Percentiles rank a stretch among this genome's conserved stretches.
Conservation (phyloP, 139 green algal genomes). For the Zygnema cylindricum region DNA sequence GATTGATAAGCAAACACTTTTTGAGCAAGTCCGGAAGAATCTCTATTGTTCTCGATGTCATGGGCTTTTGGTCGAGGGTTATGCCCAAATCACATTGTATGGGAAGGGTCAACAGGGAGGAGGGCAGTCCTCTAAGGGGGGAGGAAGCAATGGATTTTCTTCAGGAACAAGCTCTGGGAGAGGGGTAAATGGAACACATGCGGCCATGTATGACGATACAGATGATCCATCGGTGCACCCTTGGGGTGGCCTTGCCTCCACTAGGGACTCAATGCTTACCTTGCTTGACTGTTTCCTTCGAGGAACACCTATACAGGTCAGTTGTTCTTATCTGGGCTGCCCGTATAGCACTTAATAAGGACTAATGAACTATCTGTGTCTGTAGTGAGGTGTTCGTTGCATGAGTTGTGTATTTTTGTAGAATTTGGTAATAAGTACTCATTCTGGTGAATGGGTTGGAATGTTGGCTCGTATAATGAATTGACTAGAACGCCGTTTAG, state of each 20-base stretch:
- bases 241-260: constrained; percentile 10
- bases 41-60: constrained; percentile 31
- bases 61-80: constrained; percentile 27
- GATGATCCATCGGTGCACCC: constrained; percentile 26
- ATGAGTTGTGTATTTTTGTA: no score
- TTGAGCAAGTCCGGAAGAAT: constrained; percentile 35
- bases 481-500: no score
- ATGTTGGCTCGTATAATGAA: no score
- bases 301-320: neutral
- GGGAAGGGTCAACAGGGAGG: neutral
- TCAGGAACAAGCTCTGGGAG: neutral
- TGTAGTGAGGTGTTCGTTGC: no score
- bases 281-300: constrained; percentile 29
- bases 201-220: neutral
- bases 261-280: constrained; percentile 21
- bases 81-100: constrained; percentile 9
- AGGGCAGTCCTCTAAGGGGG: neutral
- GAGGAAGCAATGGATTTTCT: constrained; percentile 15
- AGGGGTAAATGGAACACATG: neutral
- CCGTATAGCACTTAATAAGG: no score
- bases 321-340: no score
- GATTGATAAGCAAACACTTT: constrained; percentile 30
- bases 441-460: no score
- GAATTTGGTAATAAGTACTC: no score
- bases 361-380: no score